phyloP scores from a whole-genome alignment of 2,329 filamentous ascomycete species.

The Paraconiothyrium sp. region DNA sequence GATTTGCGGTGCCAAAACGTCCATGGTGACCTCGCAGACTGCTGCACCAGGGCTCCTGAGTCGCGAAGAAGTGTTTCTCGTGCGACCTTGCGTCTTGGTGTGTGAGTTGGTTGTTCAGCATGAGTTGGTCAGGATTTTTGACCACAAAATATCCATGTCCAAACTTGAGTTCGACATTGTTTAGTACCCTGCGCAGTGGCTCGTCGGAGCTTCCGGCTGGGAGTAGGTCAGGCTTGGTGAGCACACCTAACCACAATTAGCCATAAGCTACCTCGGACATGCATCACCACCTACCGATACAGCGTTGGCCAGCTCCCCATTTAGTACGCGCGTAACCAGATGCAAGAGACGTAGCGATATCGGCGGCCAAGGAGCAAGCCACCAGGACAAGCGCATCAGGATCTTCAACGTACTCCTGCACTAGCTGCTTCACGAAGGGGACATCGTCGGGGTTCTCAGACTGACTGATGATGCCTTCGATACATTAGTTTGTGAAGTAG shows the following conservation, averaged over 20 bases:
- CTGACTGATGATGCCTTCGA: constrained; percentile 69
- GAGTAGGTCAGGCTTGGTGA: constrained; percentile 85
- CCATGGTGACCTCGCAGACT: constrained; percentile 50
- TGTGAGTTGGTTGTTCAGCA: constrained; percentile 56
- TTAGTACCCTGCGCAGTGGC: constrained; percentile 70
- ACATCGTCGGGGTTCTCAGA: constrained; percentile 64
- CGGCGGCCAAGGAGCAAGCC: constrained; percentile 79
- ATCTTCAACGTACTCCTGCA: constrained; percentile 74
- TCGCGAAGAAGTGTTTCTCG: constrained; percentile 63
- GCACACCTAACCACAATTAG: constrained; percentile 65
- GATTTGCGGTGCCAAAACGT: constrained; percentile 62
- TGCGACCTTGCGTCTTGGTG: constrained; percentile 59
- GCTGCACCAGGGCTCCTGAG: constrained; percentile 56
- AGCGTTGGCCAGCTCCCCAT: constrained; percentile 53
- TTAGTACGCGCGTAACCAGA: constrained; percentile 62
- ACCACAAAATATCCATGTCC: constrained; percentile 84
- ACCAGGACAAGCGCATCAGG: constrained; percentile 79
- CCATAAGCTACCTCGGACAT: neutral
- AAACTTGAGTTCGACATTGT: constrained; percentile 68
- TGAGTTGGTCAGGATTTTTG: constrained; percentile 66
- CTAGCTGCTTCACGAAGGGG: constrained; percentile 75
- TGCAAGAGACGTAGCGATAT: constrained; percentile 78
- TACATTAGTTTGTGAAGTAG: neutral
- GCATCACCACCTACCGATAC: constrained; percentile 44
- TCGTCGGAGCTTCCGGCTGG: constrained; percentile 60